Conservation (phyloP, 1,139 yeast species). For the Hansenula sp. region DNA sequence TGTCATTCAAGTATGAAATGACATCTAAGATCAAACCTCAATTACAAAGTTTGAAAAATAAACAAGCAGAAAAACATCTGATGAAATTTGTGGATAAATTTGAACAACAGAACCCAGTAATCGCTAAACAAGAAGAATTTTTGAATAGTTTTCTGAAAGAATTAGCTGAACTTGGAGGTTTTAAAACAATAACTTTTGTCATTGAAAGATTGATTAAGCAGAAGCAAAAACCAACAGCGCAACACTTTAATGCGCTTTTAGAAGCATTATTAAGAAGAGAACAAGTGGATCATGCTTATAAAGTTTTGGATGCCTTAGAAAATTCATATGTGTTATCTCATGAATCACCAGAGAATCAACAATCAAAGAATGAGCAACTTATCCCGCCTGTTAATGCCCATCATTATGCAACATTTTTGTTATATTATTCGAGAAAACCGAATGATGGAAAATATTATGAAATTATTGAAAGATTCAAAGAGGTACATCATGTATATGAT, state of each 20-base stretch:
- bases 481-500: constrained; percentile 8
- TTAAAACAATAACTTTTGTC: constrained; percentile 4
- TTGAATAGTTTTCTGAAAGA: constrained; percentile 10
- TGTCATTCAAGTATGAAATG: constrained; percentile 14
- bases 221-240: constrained; percentile 10
- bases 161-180: constrained; percentile 8
- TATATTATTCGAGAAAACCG: constrained; percentile 10
- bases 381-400: constrained; percentile 17
- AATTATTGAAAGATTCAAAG: constrained; percentile 8
- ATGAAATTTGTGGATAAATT: constrained; percentile 10
- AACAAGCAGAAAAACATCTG: neutral
- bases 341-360: neutral
- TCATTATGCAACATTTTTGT: constrained; percentile 19
- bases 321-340: constrained; percentile 1
- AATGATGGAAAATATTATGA: constrained; percentile 6
- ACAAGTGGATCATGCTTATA: constrained; percentile 10
- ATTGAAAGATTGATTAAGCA: constrained; percentile 8
- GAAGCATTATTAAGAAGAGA: constrained; percentile 9
- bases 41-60: constrained; percentile 4
- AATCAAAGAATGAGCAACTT: constrained; percentile 2
- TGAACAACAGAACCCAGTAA: constrained; percentile 7
- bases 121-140: constrained; percentile 13
- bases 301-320: constrained; percentile 14
- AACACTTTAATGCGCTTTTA: constrained; percentile 11
- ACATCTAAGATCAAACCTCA: constrained; percentile 14